phyloP scores from a whole-genome alignment of 2,329 filamentous ascomycete genomes.

The Trichoderma aggressivum region DNA sequence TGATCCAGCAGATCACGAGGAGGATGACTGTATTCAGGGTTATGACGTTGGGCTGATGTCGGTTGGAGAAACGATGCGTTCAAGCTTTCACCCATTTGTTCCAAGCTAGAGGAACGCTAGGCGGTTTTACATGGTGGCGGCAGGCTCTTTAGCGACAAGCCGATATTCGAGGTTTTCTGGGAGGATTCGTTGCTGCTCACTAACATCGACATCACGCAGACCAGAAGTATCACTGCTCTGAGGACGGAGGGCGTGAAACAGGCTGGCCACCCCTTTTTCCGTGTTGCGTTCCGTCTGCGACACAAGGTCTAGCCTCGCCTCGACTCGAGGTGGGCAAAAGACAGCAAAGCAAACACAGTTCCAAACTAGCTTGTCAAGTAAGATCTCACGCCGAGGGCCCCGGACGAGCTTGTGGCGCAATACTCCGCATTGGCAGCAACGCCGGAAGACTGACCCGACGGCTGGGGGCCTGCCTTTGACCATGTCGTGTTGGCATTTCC shows the following conservation, averaged over 20 bases:
- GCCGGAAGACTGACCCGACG: conserved; percentile 4
- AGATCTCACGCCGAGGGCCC: neutral
- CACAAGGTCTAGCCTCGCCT: neutral
- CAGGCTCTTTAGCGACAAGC: neutral
- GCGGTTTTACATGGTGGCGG: neutral
- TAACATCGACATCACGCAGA: neutral
- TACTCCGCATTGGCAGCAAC: neutral
- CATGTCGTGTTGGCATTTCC: neutral
- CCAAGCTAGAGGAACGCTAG: neutral
- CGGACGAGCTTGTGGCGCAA: conserved; percentile 1
- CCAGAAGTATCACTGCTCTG: neutral
- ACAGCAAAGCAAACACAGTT: neutral
- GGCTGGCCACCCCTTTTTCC: neutral
- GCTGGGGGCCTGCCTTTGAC: neutral
- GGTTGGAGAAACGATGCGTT: conserved; percentile 2
- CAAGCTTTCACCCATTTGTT: neutral
- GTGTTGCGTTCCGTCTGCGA: neutral
- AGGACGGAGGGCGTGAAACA: neutral
- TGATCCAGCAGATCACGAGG: conserved; percentile 13
- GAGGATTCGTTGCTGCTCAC: neutral
- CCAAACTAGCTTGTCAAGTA: neutral
- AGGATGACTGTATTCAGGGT: conserved; percentile 9
- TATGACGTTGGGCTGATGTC: conserved; percentile 31
- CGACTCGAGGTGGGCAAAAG: neutral
- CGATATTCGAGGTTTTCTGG: neutral